phyloP scores from a whole-genome alignment of 106 monocot genomes.

The Cymbidium sinense region DNA sequence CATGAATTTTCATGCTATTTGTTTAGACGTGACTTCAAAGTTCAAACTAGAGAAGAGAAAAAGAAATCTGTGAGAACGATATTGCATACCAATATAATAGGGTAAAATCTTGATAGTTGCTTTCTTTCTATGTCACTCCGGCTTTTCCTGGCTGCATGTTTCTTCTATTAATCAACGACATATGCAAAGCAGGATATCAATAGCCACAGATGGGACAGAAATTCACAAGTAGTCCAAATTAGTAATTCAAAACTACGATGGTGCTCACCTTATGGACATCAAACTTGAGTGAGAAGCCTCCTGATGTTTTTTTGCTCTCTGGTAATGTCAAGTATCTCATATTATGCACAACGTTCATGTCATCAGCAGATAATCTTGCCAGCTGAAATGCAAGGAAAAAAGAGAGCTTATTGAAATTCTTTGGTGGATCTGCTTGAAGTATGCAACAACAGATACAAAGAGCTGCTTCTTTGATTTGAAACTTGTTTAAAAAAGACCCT shows the following conservation, averaged over 20 bases:
- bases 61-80: background rate
- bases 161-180: conserved; percentile 55
- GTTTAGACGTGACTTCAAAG: background rate
- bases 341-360: conserved; percentile 79
- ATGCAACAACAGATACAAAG: background rate
- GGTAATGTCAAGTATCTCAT: conserved; percentile 68
- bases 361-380: conserved; percentile 74
- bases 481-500: background rate
- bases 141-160: conserved; percentile 70
- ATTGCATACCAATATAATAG: conserved; percentile 68
- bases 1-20: background rate
- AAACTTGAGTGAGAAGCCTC: conserved; percentile 85
- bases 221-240: background rate
- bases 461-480: background rate
- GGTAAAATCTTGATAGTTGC: conserved; percentile 84
- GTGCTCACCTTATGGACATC: conserved; percentile 66
- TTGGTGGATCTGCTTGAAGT: background rate
- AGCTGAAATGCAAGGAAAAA: conserved; percentile 38
- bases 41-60: background rate
- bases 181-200: background rate
- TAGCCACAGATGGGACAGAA: background rate
- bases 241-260: background rate
- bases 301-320: conserved; percentile 64
- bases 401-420: conserved; percentile 5
- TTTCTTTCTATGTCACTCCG: conserved; percentile 55